A percentile compares a stretch with the other conserved stretches of the same genome.
These are phyloP conservation scores for Hanseniaspora gamundiae DNA, from an alignment of 1,139 yeast species.

Conservation along the genomic window DNA sequence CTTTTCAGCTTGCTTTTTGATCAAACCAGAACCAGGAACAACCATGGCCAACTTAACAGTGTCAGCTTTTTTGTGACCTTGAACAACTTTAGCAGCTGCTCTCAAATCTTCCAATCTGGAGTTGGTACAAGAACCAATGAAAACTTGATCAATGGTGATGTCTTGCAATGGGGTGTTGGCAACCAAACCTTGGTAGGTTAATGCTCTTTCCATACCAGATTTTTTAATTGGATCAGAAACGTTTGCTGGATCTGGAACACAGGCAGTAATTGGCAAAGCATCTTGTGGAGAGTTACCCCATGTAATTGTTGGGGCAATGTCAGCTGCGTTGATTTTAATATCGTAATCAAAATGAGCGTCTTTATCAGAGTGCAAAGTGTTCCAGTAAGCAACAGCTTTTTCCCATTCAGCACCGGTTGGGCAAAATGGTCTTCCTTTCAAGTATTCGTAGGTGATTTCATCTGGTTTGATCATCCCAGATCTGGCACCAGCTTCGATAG, in stretches of 20 bases:
- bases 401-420: slow-evolving; percentile 93
- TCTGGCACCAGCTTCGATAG: slow-evolving; percentile 97
- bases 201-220: slow-evolving; percentile 82
- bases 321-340: slow-evolving; percentile 68
- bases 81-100: slow-evolving; percentile 87
- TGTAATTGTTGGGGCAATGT: slow-evolving; percentile 88
- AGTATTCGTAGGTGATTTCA: slow-evolving; percentile 71
- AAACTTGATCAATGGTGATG: slow-evolving; percentile 76
- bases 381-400: slow-evolving; percentile 87
- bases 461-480: slow-evolving; percentile 99
- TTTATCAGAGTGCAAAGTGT: slow-evolving; percentile 70
- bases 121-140: slow-evolving; percentile 96
- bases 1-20: slow-evolving; percentile 81
- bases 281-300: slow-evolving; percentile 99
- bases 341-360: slow-evolving; percentile 85
- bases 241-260: slow-evolving; percentile 78
- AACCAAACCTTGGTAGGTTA: slow-evolving; percentile 78
- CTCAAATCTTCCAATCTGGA: slow-evolving; percentile 95
- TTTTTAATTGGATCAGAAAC: slow-evolving; percentile 64
- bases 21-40: slow-evolving; percentile 96
- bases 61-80: slow-evolving; percentile 80
- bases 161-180: slow-evolving; percentile 73
- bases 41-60: slow-evolving; percentile 74
- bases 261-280: slow-evolving; percentile 84
- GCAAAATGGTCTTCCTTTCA: slow-evolving; percentile 88